Base-by-base conservation (phyloP, 169 alveolate genomes). In the Plasmodium vinckei region DNA sequence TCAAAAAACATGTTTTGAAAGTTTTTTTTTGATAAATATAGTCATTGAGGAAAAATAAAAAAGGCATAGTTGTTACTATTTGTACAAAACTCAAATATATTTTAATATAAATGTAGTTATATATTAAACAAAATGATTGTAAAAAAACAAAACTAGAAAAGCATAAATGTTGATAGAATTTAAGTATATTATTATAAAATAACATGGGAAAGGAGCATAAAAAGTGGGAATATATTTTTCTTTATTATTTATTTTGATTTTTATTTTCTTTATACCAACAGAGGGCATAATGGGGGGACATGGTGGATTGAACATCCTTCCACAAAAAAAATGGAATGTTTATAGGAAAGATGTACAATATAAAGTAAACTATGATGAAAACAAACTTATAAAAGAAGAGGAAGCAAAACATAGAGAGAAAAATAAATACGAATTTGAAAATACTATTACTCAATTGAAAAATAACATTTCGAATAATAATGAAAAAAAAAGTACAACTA, bases 311-410 rank as follows among this genome's bases (percentile, higher is more conserved):
- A 96, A 97, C 88, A 97, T 96, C 23, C 93, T 96, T 27, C 98
- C 98, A 47, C 97, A 97, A 91, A 97, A 97, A 94, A 94, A 94
- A 73, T 96, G 98, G 98, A 95, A 97, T 87, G 96, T 96, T 27
- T 96, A 97, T 68, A 72, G 98, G 42, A 93, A 92, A 61, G 98
- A 96, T 84, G 95, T 94, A 68, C 94, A 94, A 70, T 92, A 84
- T 79, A 93, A 94, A 86, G 97, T 95, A 17, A 92, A 95, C 63
- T 92, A 87, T 75, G 97, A 95, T 87, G 86, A 84, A 42, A 65
- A 73, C 51, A 59, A 79, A 64, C 59, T 67, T 57, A 63, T 82
- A 79, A 69, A 88, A 67, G 91, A 90, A 72, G 82, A 68, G 70
- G 61, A 68, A 46, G 19, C 69, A 71, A 72, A 87, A 47, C 86